Evolutionary conservation across 139 green algal genomes (phyloP), one percentile per base, ranked within the genome.

Genomic region (Zygnema circumcarinatum): DNA sequence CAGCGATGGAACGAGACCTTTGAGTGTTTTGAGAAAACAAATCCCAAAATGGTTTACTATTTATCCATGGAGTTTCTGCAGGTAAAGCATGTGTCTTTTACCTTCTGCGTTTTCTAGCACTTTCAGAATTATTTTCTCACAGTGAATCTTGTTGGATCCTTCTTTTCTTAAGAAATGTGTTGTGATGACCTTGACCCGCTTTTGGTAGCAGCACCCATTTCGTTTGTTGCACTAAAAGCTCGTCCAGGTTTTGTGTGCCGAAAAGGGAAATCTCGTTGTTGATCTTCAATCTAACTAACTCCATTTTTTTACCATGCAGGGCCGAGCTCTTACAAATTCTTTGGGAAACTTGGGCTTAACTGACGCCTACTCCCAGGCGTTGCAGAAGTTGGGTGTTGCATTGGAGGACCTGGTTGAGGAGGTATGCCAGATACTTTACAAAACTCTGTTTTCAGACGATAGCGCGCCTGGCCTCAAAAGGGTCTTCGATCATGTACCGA

Each of bases 41-140:
- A 97, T 87, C 93, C 95, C 42, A 99, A 99, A 94, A 94, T 95
- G 75, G 93, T 96, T 39, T 98, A 99, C 94, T 99, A 99, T 94
- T 90, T 99, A 39, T 96, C 92, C 16, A 95, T 94, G 16, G 97
- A 99, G 95, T 99, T 98, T 92, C 93, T 99, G 32, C 86, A 89
- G 88, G 83, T 88, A 2, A 87, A 32, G 47, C 47, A 25, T n/a
- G n/a, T n/a, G n/a, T n/a, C n/a, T n/a, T n/a, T 35, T 82, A 16
- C 25, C 21, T 39, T 74, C 33, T 21, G 33, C 16, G 41, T 79
- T 79, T 79, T 79, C 33, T 54, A 79, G 16, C 33, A 33, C 39
- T 16, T 21, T 20, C 29, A 21, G 20, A 33, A 79, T 16, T 79
- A 16, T 16, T 21, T 40, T 76, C 21, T 25, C 31, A 11, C 33